phyloP scores from a whole-genome alignment of 352 stramenopile species.

The Albugo laibachii region DNA sequence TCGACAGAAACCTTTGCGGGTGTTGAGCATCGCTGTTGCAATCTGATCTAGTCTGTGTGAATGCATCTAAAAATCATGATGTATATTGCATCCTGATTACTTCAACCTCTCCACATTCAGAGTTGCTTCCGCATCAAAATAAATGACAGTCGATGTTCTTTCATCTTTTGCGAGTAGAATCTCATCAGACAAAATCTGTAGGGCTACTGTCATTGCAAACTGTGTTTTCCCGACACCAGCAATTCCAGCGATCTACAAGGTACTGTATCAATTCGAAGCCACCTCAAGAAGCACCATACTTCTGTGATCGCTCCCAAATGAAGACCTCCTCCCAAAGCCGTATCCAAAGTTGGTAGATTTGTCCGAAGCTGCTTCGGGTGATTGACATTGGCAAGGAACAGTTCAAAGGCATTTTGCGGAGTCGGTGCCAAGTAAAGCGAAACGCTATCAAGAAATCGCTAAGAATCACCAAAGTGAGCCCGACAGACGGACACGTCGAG shows the following conservation, averaged over 20 bases:
- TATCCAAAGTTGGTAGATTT: conserved; percentile 30
- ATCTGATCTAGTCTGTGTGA: conserved; percentile 23
- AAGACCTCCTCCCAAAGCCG: conserved; percentile 39
- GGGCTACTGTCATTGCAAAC: conserved; percentile 46
- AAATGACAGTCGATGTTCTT: conserved; percentile 28
- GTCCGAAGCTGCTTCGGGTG: conserved; percentile 41
- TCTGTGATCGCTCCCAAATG: conserved; percentile 31
- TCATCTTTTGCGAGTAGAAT: conserved; percentile 22
- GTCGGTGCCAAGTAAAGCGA: too few relatives aligned
- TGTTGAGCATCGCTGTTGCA: conserved; percentile 2
- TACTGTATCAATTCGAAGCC: background rate
- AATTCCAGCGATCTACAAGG: conserved; percentile 35
- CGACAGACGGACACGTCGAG: too few relatives aligned
- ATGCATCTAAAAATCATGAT: background rate
- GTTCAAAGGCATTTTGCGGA: conserved; percentile 20
- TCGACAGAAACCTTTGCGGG: too few relatives aligned
- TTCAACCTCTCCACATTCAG: conserved; percentile 44
- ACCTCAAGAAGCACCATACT: conserved; percentile 5
- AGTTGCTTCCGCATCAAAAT: conserved; percentile 49
- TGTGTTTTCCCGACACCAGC: conserved; percentile 61
- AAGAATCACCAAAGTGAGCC: too few relatives aligned
- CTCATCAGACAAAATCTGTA: conserved; percentile 17
- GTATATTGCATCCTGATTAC: background rate
- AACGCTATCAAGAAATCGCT: too few relatives aligned
- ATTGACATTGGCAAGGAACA: conserved; percentile 59